phyloP scores from a whole-genome alignment of 2,329 filamentous ascomycete genomes.

The Trichocomaceae sp. region DNA sequence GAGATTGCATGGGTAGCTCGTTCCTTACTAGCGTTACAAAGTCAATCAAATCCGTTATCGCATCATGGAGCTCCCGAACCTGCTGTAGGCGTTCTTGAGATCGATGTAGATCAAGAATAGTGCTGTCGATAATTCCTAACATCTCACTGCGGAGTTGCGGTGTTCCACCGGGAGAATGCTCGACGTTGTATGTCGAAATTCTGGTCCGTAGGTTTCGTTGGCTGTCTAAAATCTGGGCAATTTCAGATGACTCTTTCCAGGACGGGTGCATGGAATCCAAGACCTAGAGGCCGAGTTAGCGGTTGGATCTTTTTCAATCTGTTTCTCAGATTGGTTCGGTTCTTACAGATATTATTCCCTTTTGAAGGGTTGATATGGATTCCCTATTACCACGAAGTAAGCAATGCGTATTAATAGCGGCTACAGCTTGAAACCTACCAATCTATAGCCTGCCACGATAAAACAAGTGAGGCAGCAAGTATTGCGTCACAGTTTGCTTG shows the following conservation, averaged over 20 bases:
- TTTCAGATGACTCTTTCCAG: conserved; percentile 73
- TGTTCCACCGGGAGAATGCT: conserved; percentile 19
- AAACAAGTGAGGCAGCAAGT: conserved; percentile 79
- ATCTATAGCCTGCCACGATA: conserved; percentile 94
- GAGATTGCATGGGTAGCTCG: conserved; percentile 61
- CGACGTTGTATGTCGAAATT: conserved; percentile 28
- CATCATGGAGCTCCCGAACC: conserved; percentile 61
- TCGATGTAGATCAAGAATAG: conserved; percentile 55
- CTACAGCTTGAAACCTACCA: conserved; percentile 57
- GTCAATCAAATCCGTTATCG: conserved; percentile 61
- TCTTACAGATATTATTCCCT: conserved; percentile 78
- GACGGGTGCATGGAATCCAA: conserved; percentile 86
- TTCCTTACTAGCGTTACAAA: conserved; percentile 68
- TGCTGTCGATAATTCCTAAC: conserved; percentile 59
- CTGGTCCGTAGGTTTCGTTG: conserved; percentile 34
- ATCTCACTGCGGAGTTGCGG: conserved; percentile 54
- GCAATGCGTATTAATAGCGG: not conserved
- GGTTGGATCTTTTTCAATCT: no score
- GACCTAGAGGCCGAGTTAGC: conserved; percentile 49
- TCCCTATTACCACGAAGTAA: conserved; percentile 22
- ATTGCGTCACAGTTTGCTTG: conserved; percentile 83
- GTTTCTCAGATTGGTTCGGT: not conserved
- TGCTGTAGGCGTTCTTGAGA: conserved; percentile 60
- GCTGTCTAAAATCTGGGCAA: conserved; percentile 37
- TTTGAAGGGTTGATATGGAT: conserved; percentile 72